Evolutionary conservation across 2,329 filamentous ascomycete species (phyloP).

Genomic region (Talaromyces sp.): DNA sequence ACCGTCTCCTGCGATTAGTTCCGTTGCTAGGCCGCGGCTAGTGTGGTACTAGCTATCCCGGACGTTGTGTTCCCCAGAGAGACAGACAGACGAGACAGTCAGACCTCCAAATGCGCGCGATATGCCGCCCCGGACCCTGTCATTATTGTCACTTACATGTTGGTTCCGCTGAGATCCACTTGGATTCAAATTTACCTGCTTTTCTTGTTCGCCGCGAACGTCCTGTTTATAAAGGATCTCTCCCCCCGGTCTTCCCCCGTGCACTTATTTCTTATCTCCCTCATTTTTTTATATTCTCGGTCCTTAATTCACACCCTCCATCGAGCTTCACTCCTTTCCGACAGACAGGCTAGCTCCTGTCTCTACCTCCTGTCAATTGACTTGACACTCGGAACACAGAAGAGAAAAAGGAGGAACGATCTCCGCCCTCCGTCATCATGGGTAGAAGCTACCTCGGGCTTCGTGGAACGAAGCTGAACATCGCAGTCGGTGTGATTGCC

Average conservation of each 20-base stretch:
- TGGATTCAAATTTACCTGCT: neutral
- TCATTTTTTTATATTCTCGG: neutral
- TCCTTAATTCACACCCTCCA: too few species aligned
- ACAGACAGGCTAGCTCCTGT: neutral
- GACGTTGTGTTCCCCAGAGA: neutral
- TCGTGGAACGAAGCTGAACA: constrained; percentile 59
- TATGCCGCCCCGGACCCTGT: neutral
- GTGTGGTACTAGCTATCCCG: constrained; percentile 1
- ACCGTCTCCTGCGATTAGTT: neutral
- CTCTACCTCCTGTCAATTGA: neutral
- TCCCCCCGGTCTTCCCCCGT: neutral
- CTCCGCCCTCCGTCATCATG: constrained; percentile 16
- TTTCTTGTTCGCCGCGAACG: neutral
- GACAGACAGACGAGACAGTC: neutral
- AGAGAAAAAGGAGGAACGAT: neutral
- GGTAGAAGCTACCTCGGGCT: constrained; percentile 56
- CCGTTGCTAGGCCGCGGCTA: neutral
- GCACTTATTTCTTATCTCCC: neutral
- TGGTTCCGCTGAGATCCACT: neutral
- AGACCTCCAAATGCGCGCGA: too few species aligned
- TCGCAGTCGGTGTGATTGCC: constrained; percentile 64
- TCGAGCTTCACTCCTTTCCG: neutral
- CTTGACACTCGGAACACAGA: neutral
- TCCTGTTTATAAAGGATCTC: neutral
- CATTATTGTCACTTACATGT: neutral